These are phyloP conservation scores for Scutellaria baicalensis DNA, from an alignment of 257 asterid species.

Conservation along the genomic window DNA sequence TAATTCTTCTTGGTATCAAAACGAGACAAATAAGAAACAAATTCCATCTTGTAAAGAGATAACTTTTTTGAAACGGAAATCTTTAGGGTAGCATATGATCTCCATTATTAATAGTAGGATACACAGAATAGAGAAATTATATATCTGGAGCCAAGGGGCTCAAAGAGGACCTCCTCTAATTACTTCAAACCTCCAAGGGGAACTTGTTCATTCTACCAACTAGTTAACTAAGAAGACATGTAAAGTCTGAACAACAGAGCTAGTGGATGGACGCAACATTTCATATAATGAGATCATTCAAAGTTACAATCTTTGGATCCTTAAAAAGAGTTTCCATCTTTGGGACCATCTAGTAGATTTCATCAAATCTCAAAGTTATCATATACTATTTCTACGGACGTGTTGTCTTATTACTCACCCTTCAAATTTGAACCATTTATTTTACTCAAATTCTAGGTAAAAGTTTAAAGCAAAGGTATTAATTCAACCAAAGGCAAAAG, in stretches of 20 bases:
- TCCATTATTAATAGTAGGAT: not conserved
- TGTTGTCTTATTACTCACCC: not conserved
- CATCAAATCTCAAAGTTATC: not conserved
- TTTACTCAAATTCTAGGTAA: constrained; percentile 1
- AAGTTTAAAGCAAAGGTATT: not conserved
- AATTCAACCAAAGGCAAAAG: not conserved
- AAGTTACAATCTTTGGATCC: not conserved
- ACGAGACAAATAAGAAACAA: no score
- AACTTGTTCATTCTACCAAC: no score
- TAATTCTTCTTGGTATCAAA: no score
- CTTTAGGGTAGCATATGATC: no score
- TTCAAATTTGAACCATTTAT: not conserved
- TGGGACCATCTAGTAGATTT: not conserved
- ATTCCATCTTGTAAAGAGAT: no score
- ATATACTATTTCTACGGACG: not conserved
- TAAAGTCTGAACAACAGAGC: not conserved
- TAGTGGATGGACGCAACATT: not conserved
- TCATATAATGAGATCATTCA: not conserved
- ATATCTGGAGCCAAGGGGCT: not conserved
- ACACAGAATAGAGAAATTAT: not conserved
- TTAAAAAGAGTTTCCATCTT: no score
- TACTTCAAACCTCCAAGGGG: not conserved
- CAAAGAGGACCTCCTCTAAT: not conserved
- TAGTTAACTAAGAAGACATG: not conserved
- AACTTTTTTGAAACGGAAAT: no score